Conservation (phyloP, 768 basidiomycete genomes). For the Termitomyces sp. region DNA sequence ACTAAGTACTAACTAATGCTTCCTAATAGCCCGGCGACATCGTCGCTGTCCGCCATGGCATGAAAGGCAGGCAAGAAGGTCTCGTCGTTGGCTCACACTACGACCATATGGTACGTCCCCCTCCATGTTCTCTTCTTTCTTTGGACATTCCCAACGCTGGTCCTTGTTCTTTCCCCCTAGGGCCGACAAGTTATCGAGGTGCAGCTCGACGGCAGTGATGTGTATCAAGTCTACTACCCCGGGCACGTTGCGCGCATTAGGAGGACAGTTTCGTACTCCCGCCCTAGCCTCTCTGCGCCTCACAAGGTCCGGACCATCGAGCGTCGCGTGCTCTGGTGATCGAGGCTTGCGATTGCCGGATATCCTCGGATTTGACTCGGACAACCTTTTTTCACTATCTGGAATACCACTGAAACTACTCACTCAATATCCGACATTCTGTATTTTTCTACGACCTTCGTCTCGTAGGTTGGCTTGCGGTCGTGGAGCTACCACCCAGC, state of each 20-base stretch:
- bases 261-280: constrained; percentile 64
- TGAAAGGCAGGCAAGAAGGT: constrained; percentile 68
- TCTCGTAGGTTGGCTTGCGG: neutral
- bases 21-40: constrained; percentile 74
- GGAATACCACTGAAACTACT: neutral
- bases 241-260: constrained; percentile 73
- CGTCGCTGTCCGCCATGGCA: constrained; percentile 68
- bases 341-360: neutral
- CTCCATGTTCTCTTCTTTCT: neutral
- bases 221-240: constrained; percentile 79
- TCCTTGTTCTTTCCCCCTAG: constrained; percentile 33
- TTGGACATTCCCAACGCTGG: neutral
- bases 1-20: neutral
- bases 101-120: constrained; percentile 59
- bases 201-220: constrained; percentile 64
- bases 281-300: constrained; percentile 30
- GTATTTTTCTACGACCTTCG: neutral
- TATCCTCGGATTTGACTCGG: neutral
- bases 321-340: constrained; percentile 74
- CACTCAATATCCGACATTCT: neutral
- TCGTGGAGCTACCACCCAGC: neutral
- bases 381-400: neutral
- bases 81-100: constrained; percentile 74
- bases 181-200: constrained; percentile 83
- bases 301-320: constrained; percentile 56